Evolutionary conservation across 2,329 filamentous ascomycete genomes (phyloP), one percentile per base, ranked within the genome.

Genomic region (Clonostachys byssicola): DNA sequence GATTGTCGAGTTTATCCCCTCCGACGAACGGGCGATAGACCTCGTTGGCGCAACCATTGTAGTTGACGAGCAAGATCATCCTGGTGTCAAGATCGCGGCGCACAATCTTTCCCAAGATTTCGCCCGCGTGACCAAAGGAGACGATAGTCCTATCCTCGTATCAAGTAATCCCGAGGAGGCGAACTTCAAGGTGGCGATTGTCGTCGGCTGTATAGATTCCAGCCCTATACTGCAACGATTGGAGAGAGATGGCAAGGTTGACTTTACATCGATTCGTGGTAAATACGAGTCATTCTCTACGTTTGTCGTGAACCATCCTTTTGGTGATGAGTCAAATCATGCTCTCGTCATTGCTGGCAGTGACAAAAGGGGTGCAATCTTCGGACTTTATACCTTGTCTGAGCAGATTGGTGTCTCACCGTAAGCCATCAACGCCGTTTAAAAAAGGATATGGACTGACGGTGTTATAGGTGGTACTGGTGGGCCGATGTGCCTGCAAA

Each of bases 271-370:
- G 0, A 76, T 85, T 42, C 60, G 75, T 44, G 83, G 81, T 1
- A 73, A 82, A 54, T 89, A 85, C 85, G 86, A 89, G 60, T 75
- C 83, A 0, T 89, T 86, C 59, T 68, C 75, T 30, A 83, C 77
- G 41, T 65, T 75, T 42, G 58, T 88, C 5, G 72, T 89, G 2
- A 62, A 75, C 14, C 67, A 74, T 30, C 85, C 85, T 0, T 60
- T 83, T 30, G 23, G 23, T 12, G 69, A 74, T 3, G 81, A 78
- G 17, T 75, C 80, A 20, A 57, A 72, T 1, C 70, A 71, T 49
- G 85, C 85, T 2, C 68, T 89, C 16, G 79, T 89, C 2, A 82
- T 90, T 60, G 83, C 79, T 34, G 85, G 83, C 12, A 84, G 79
- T 57, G 84, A 89, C 59, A 63, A 71, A 3, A 72, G 85, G 51